Evolutionary conservation across 1,284 basidiomycete genomes (phyloP), one percentile per base, ranked within the genome.

Genomic region (Tilletia caries): DNA sequence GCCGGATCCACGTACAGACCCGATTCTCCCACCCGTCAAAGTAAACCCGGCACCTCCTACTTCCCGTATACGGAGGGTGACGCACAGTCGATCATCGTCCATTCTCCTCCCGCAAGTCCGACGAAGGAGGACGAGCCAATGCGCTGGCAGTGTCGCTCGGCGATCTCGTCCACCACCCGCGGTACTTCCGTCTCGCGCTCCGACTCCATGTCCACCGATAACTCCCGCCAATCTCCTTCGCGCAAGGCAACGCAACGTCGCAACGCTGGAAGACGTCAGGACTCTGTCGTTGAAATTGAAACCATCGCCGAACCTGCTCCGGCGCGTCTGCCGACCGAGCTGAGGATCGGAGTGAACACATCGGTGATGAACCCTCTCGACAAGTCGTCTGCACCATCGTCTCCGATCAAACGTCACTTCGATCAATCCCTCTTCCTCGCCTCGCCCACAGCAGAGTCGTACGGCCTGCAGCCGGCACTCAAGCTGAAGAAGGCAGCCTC

Each of bases 121-220:
- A 62, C 58, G 18, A 62, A 62, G 58, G 58, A 62, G 23, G 58
- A 62, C 32, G 58, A 62, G 58, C 58, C 58, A 10, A 34, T 37
- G 32, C 58, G 58, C 13, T 62, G 58, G 58, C 58, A 62, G 20
- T 62, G 58, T 29, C 58, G 58, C 32, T 62, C 58, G 0, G 58
- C 58, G 29, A 62, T 62, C 58, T 62, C 58, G 13, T 62, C 58
- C 10, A 62, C 58, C 2, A 15, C 58, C 8, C 58, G 58, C 18
- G 58, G 58, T 12, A 5, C 29, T 5, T 62, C 58, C 4, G 20
- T 37, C 15, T 29, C 27, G 10, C 58, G 58, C 29, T 62, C 58
- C 1, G 58, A 62, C 33, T 32, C 58, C 32, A 33, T 62, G 10
- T 10, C 20, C 10, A 34, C 29, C 58, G 32, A 37, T n/a, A 18